Evolutionary conservation across 169 alveolate genomes (phyloP), one percentile per base, ranked within the genome.

Genomic region (Plasmodium cynomolgi): DNA sequence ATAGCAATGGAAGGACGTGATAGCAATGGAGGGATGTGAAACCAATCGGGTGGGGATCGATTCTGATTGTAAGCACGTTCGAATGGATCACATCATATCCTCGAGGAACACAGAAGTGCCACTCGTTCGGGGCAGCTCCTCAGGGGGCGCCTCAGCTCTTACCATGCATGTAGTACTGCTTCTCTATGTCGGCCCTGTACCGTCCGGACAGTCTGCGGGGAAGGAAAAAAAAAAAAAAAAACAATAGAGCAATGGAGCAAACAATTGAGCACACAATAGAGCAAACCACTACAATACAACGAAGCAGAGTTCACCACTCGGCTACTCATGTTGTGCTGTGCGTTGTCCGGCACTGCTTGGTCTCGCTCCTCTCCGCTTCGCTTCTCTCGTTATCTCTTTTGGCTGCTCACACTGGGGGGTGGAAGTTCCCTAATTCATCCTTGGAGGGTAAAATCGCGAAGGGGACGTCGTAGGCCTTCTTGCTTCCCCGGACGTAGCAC

Each of bases 351-450:
- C n/a, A n/a, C n/a, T 47, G 58, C 58, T 47, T 47, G 0, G 20
- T 47, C 58, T 47, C 17, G 58, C 58, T 47, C 20, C 58, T n/a
- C 20, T 47, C 2, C 58, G n/a, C 37, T 29, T 26, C 3, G n/a
- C n/a, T 71, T 5, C 17, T 6, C n/a, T n/a, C 33, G 8, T 41
- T 39, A 56, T 3, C 44, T 74, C 54, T 20, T 79, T 37, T 54
- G 15, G 54, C 17, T 44, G 11, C 83, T 81, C 74, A 96, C 98
- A 93, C 91, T 2, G 98, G 98, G 17, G 99, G 99, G 72, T 97
- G 99, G 93, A 97, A 96, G 50, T 96, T 97, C 17, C 99, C 99
- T 1, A 97, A 96, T 84, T 97, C 99, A 83, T 97, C 99, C 84
- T 97, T 97, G 50, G 86, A 68, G 26, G 99, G 98, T 79, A 96